These are phyloP conservation scores for Fusarium abutilonis DNA, from an alignment of 2,329 filamentous ascomycete species.

Conservation along the genomic window DNA sequence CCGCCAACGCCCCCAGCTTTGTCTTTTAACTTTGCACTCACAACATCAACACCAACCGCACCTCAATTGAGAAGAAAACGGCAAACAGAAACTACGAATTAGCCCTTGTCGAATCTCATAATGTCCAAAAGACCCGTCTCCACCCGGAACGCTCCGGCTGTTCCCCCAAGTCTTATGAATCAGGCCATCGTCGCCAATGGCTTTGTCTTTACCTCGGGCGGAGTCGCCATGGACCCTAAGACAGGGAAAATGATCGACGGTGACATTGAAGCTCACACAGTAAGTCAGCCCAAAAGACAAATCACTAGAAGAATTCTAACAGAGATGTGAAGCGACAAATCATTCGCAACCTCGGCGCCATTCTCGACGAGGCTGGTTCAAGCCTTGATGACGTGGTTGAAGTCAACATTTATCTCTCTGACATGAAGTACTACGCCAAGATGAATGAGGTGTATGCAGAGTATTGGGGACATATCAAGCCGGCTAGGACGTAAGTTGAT, in stretches of 20 bases:
- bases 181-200: slow-evolving; percentile 62
- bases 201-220: slow-evolving; percentile 75
- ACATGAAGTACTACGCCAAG: slow-evolving; percentile 76
- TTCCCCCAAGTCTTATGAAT: slow-evolving; percentile 35
- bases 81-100: too few relatives aligned
- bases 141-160: slow-evolving; percentile 41
- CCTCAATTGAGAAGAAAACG: neutral
- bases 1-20: slow-evolving; percentile 7
- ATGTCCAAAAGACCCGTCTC: slow-evolving; percentile 40
- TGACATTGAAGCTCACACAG: slow-evolving; percentile 71
- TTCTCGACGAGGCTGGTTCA: slow-evolving; percentile 74
- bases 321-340: slow-evolving; percentile 58
- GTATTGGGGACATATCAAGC: slow-evolving; percentile 66
- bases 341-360: slow-evolving; percentile 74
- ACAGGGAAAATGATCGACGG: slow-evolving; percentile 70
- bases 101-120: neutral
- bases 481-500: slow-evolving; percentile 49
- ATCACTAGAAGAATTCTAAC: neutral
- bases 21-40: neutral
- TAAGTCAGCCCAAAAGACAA: slow-evolving; percentile 15
- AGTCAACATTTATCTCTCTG: slow-evolving; percentile 75
- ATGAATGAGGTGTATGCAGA: slow-evolving; percentile 79
- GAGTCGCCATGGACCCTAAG: slow-evolving; percentile 69
- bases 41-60: neutral
- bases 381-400: slow-evolving; percentile 73